Evolutionary conservation across 1,284 basidiomycete species (phyloP).

Genomic region (Ustilago xerochloae): DNA sequence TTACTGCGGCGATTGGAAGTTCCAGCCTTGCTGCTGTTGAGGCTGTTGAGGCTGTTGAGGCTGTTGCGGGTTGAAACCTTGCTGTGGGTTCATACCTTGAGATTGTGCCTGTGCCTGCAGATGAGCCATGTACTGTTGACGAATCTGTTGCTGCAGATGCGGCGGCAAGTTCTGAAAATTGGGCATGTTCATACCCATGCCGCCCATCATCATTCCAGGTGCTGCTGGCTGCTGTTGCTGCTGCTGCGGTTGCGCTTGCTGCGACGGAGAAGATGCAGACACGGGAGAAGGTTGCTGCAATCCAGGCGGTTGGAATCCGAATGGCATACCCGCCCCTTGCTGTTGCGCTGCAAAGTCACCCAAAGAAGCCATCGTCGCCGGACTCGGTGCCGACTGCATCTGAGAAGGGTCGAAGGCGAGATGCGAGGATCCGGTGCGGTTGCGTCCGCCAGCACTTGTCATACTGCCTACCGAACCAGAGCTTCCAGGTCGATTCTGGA

Average conservation of each 20-base stretch:
- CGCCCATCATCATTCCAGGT: conserved; percentile 12
- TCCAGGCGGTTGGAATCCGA: conserved; percentile 26
- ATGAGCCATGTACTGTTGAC: conserved; percentile 49
- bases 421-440: conserved; percentile 30
- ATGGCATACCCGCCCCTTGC: conserved; percentile 12
- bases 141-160: conserved; percentile 47
- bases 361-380: conserved; percentile 19
- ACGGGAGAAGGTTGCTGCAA: conserved; percentile 23
- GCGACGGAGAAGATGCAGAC: conserved; percentile 8
- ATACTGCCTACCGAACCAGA: conserved; percentile 42
- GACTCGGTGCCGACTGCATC: conserved; percentile 33
- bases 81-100: conserved; percentile 15
- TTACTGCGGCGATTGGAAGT: conserved; percentile 35
- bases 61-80: conserved; percentile 13
- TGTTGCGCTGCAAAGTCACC: conserved; percentile 21
- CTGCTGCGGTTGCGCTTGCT: conserved; percentile 15
- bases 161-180: conserved; percentile 48
- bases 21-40: conserved; percentile 27
- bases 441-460: conserved; percentile 32
- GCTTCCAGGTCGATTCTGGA: conserved; percentile 33
- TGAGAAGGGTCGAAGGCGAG: conserved; percentile 32
- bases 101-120: conserved; percentile 35
- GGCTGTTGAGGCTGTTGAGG: conserved; percentile 18
- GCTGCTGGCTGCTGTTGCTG: conserved; percentile 13
- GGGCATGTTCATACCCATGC: conserved; percentile 20